Conservation (phyloP, 805 yeast species). For the Debaryomyces tyrocola region DNA sequence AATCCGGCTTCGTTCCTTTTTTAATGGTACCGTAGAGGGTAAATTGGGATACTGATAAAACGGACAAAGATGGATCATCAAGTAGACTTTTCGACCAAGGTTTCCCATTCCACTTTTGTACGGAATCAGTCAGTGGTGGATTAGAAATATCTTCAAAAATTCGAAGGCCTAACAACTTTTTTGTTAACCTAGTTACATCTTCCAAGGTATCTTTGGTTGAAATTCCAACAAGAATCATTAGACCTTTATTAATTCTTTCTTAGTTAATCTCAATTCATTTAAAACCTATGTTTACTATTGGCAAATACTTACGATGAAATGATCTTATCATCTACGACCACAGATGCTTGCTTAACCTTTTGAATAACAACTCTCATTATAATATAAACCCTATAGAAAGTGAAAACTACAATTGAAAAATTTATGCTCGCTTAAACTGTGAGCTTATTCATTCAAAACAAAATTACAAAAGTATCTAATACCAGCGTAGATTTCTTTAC, state of each 20-base stretch:
- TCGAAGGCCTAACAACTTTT: constrained; percentile 63
- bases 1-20: constrained; percentile 94
- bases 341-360: constrained; percentile 85
- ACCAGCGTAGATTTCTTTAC: constrained; percentile 69
- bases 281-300: neutral
- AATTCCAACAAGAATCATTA: constrained; percentile 82
- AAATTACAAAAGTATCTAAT: constrained; percentile 58
- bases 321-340: constrained; percentile 69
- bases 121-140: constrained; percentile 44
- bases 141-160: constrained; percentile 64
- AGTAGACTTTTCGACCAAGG: constrained; percentile 74
- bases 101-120: constrained; percentile 46
- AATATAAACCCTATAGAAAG: neutral
- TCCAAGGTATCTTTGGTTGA: constrained; percentile 72
- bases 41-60: constrained; percentile 89
- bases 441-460: constrained; percentile 27
- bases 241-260: constrained; percentile 59
- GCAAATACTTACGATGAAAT: constrained; percentile 54
- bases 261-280: neutral
- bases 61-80: constrained; percentile 65
- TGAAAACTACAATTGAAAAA: neutral
- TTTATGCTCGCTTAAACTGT: neutral
- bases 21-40: constrained; percentile 82
- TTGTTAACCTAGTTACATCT: constrained; percentile 69
- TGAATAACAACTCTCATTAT: constrained; percentile 88